A percentile compares a stretch with the other conserved stretches of the same genome.
These are phyloP conservation scores for Neurospora sp. DNA, from an alignment of 495 filamentous ascomycete species.

Conservation along the genomic window DNA sequence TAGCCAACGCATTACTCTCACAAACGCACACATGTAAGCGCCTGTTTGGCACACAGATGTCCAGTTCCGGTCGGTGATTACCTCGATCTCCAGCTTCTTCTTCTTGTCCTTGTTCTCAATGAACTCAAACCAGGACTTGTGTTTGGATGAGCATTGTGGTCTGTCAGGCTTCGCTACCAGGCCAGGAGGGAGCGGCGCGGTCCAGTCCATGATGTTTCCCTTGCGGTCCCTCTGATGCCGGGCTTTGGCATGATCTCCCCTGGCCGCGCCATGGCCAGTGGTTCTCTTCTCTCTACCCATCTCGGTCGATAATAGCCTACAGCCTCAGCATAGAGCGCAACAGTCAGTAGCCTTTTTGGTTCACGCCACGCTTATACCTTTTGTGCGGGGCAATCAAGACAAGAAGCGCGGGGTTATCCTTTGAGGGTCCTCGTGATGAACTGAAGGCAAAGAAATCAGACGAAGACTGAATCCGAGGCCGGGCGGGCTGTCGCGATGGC, in stretches of 20 bases:
- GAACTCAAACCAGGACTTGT: slow-evolving; percentile 44
- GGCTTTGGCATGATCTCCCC: slow-evolving; percentile 21
- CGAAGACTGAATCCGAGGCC: neutral
- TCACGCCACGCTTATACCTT: neutral
- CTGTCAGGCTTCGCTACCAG: slow-evolving; percentile 19
- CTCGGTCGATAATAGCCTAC: neutral
- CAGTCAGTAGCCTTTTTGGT: neutral
- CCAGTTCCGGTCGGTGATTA: slow-evolving; percentile 10
- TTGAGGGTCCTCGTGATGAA: neutral
- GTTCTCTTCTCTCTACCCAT: slow-evolving; percentile 25
- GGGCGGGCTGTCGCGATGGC: neutral
- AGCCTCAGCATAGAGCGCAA: slow-evolving; percentile 1
- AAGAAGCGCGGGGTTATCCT: neutral
- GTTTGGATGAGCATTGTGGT: slow-evolving; percentile 33
- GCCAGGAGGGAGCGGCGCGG: slow-evolving; percentile 20
- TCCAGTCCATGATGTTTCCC: slow-evolving; percentile 20
- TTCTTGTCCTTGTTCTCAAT: slow-evolving; percentile 47
- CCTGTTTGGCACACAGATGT: neutral
- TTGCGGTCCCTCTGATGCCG: slow-evolving; percentile 23
- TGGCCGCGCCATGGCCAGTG: slow-evolving; percentile 11
- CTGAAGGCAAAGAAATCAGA: neutral
- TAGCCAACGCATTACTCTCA: slow-evolving; percentile 8
- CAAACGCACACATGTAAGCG: neutral
- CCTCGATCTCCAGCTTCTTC: slow-evolving; percentile 43
- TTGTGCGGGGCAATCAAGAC: neutral